Evolutionary conservation across 2,329 filamentous ascomycete species (phyloP), one percentile per base, ranked within the genome.

Genomic region (Fusarium citri): DNA sequence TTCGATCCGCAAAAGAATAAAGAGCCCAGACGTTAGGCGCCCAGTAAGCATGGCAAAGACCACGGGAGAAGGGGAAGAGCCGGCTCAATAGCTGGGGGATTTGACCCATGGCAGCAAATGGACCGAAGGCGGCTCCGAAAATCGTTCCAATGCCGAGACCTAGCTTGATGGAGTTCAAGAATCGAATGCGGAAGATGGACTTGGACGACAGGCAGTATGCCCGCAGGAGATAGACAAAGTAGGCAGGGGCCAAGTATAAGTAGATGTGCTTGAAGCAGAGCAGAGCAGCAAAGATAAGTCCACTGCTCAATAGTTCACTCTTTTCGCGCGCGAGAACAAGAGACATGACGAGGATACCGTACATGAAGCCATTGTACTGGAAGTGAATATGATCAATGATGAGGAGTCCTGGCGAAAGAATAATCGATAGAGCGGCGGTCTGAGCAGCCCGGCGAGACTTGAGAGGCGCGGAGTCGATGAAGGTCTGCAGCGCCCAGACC

Each of bases 371-470:
- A 83, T 99, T 99, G 84, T 99, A 99, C 84, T 99, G 96, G 80
- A 99, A 99, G 80, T 98, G 94, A 70, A 98, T 95, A 79, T 99
- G 96, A 77, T 99, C 96, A 79, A 99, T 98, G 78, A 99, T 97
- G 64, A 99, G 85, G 37, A 99, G 88, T 3, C 95, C 96, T 0
- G 96, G 96, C 1, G 94, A 98, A 15, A 98, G 88, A 6, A 98
- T 84, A 63, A 99, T 90, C 2, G 95, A 98, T 59, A 98, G 85
- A 25, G 94, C 94, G 48, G 92, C 93, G 25, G 92, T 93, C 77
- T 98, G 94, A 14, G 94, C 92, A 49, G 93, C 89, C 46, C 89
- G 89, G 76, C 90, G 94, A n/a, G 88, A 87, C 10, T 81, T 78
- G 18, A 85, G 79, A 43, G 90, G 87, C 5, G 91, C 88, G 4